These are phyloP conservation scores for Chrysopogon serrulatus DNA, from an alignment of 176 grass and related monocot genomes.

Conservation along the genomic window DNA sequence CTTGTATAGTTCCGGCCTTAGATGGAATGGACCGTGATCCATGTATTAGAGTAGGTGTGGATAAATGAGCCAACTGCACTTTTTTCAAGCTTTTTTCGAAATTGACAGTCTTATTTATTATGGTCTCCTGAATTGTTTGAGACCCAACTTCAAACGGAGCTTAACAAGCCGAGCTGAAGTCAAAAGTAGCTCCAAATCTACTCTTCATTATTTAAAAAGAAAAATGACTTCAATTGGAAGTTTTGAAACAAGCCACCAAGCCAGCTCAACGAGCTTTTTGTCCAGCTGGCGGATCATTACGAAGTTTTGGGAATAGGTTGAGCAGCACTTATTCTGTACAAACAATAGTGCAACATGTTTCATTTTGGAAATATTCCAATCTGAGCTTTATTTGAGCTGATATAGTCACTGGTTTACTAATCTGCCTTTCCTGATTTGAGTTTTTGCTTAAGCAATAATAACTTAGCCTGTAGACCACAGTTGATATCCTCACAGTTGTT, in stretches of 20 bases:
- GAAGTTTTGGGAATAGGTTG: neutral
- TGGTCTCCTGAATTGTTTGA: neutral
- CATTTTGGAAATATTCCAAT: neutral
- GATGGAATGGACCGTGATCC: neutral
- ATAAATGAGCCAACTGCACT: neutral
- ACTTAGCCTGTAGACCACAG: neutral
- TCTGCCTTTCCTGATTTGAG: neutral
- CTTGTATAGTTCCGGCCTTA: neutral
- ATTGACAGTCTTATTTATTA: neutral
- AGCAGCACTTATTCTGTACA: neutral
- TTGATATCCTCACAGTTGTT: neutral
- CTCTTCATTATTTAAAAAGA: neutral
- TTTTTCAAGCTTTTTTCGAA: neutral
- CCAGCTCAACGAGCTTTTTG: no score
- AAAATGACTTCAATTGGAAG: no score
- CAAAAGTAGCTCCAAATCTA: neutral
- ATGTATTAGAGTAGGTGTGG: neutral
- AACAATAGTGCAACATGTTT: neutral
- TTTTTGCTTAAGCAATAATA: neutral
- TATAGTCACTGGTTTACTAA: neutral
- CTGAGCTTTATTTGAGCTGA: neutral
- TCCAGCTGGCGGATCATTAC: no score
- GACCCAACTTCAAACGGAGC: neutral
- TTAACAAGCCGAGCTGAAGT: neutral
- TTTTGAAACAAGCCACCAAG: no score